phyloP scores from a whole-genome alignment of 140 eudicot species.

The Stevia rebaudiana region DNA sequence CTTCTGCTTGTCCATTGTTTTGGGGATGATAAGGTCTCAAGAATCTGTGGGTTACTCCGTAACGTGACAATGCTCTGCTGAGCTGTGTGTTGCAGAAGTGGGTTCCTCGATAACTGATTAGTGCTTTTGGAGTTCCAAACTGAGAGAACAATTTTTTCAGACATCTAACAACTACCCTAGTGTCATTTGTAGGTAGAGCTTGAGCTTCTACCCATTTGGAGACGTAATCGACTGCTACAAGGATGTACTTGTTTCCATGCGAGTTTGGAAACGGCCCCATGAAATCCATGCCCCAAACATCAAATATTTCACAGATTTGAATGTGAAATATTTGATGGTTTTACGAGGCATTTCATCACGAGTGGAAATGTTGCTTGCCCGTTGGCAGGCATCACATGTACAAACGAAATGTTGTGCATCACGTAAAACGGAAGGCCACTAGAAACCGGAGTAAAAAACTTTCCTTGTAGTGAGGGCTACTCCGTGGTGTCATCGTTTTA shows the following conservation, averaged over 20 bases:
- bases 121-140: conserved; percentile 10
- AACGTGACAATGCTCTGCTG: not conserved
- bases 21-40: not conserved
- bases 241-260: too few relatives aligned
- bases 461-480: not conserved
- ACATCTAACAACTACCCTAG: not conserved
- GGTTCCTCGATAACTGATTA: conserved; percentile 1
- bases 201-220: conserved; percentile 17
- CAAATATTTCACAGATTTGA: too few relatives aligned
- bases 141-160: not conserved
- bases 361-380: not conserved
- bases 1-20: not conserved
- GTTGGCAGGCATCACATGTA: not conserved
- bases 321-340: too few relatives aligned
- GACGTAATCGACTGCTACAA: too few relatives aligned
- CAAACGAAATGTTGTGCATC: not conserved
- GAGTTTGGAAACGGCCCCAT: too few relatives aligned
- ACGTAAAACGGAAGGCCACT: not conserved
- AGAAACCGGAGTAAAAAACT: not conserved
- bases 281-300: too few relatives aligned
- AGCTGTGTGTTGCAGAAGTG: not conserved
- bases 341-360: conserved; percentile 8
- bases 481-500: not conserved
- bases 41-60: not conserved
- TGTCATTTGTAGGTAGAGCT: not conserved